Base-by-base conservation (phyloP, 371 early-diverging fungal genomes). In the Basidiobolus meristosporus region DNA sequence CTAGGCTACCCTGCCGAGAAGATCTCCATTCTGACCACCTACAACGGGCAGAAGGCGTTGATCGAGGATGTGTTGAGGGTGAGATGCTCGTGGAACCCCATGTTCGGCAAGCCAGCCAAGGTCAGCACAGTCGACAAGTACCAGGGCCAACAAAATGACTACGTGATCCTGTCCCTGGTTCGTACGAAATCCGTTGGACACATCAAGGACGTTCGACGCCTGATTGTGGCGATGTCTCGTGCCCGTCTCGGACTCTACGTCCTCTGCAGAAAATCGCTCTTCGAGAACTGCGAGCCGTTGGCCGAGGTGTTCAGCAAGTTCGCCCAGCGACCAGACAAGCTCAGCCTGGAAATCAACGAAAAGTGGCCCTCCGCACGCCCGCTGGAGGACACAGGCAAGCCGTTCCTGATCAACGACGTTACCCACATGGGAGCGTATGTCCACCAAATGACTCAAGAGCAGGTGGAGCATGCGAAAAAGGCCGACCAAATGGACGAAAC, bases 81-180 rank as follows among this genome's bases (percentile, higher is more conserved):
- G 40, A 68, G 92, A 14, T 96, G 96, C 52, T 54, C 62, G 1
- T 84, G 84, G 80, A 77, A 81, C 44, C 62, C 79, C 6, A 73
- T 73, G 43, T 78, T 79, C 59, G 86, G 73, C 2, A 53, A 50
- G 9, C 92, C 88, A 2, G 62, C 62, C 3, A 50, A 62, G 1
- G 66, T 96, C 1, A 59, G 86, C 0, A 92, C 93, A 0, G 90
- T 96, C 1, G 97, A 96, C 56, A 76, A 86, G 54, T 92, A 74
- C 54, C 93, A 95, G 60, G 93, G 92, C 31, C 85, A 87, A 54
- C 92, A 91, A 48, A 78, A 77, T 39, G 93, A 95, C 56, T 86
- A 78, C 62, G 63, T 96, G n/a, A 59, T 96, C 5, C 51, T 91
- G n/a, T 92, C 95, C 0, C 63, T 96, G 42, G 96, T 95, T 11